Conservation (phyloP, 352 stramenopile genomes). For the Phytophthora sp. region DNA sequence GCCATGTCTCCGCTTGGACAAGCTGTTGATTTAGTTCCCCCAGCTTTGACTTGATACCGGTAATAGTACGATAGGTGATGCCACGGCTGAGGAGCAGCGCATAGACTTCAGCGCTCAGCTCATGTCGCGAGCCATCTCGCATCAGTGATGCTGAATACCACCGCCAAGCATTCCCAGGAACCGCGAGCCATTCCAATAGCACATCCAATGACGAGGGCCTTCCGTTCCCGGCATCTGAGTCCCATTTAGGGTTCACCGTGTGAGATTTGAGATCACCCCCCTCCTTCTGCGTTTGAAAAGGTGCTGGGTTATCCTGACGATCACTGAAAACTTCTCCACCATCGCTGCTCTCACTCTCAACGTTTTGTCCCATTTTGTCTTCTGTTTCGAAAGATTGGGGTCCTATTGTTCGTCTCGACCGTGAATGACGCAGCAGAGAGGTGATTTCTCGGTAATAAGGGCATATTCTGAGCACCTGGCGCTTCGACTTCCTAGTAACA, state of each 20-base stretch:
- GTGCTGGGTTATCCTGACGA: not conserved
- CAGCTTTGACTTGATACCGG: constrained; percentile 2
- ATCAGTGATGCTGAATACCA: not conserved
- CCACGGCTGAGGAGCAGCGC: constrained; percentile 6
- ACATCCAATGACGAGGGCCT: constrained; percentile 11
- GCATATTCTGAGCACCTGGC: not conserved
- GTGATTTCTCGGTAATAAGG: constrained; percentile 3
- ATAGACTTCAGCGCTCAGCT: constrained; percentile 17
- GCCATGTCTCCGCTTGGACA: constrained; percentile 4
- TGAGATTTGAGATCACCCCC: not conserved
- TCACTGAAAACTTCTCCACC: not conserved
- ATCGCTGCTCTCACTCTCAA: not conserved
- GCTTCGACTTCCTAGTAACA: not conserved
- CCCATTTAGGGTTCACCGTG: not conserved
- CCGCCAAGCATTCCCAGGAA: constrained; percentile 10
- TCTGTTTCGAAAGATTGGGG: not conserved
- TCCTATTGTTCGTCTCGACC: not conserved
- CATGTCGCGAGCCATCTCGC: not conserved
- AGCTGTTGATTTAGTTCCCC: constrained; percentile 6
- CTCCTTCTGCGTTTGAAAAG: not conserved
- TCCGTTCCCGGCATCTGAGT: not conserved
- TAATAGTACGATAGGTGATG: constrained; percentile 8
- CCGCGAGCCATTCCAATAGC: constrained; percentile 20
- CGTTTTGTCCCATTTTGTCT: not conserved
- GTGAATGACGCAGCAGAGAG: not conserved